Base-by-base conservation (phyloP, 129 eudicot genomes). In the Apium graveolens region DNA sequence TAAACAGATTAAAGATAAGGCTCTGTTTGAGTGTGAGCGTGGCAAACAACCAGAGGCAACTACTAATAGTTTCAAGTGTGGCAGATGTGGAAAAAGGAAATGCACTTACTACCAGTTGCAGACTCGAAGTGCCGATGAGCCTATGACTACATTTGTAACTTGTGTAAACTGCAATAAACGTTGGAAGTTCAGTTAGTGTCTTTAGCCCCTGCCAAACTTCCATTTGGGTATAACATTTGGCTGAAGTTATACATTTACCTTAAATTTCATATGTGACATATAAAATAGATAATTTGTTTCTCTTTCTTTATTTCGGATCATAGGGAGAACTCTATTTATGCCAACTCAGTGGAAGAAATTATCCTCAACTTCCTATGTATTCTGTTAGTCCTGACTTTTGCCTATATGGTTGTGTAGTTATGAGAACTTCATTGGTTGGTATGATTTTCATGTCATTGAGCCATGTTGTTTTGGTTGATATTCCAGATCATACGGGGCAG, bases 61-160 rank as follows among this genome's bases (percentile, higher is more conserved):
- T 10, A 95, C 98, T 1, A 84, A 86, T 75, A 83, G 88, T 83
- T 95, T 95, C 80, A 91, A 76, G 68, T 93, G 98, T 21, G 96
- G 96, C 4, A 83, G 92, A 34, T 93, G 98, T 32, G 84, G 86
- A 83, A 88, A 93, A 85, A 80, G 88, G 79, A 78, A 93, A 81
- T 83, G 89, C 75, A 91, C 93, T 37, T 93, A 93, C 74, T 89
- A 91, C 70, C 98, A 91, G 87, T 71, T 93, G 90, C 98, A 93
- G 85, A 93, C 98, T 26, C 79, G 98, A 68, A 89, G 97, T 88
- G 97, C 97, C 11, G 97, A 92, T 88, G 97, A 90, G 80, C 98
- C 98, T 20, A 93, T 93, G 98, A 93, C 97, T 1, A 93, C 98
- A 20, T 91, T 83, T 69, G 97, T 93, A 21, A 93, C 96, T 0